Percentiles rank a stretch among this genome's conserved stretches.
Conservation (phyloP, 2,329 filamentous ascomycete genomes). For the Ascochyta fabae region DNA sequence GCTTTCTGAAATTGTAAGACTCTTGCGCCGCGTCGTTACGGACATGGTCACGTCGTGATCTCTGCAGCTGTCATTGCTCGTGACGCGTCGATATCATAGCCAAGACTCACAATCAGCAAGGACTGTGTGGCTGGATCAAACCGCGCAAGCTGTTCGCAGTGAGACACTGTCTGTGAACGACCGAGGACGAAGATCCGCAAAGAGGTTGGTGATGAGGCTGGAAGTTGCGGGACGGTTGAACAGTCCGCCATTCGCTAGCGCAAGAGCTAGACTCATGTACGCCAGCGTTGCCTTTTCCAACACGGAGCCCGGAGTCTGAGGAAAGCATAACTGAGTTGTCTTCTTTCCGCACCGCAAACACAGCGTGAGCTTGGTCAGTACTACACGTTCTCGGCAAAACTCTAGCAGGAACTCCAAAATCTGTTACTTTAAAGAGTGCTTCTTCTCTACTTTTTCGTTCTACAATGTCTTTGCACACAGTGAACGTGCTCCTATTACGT, state of each 20-base stretch:
- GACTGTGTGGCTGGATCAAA: neutral
- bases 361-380: no score
- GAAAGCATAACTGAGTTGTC: neutral
- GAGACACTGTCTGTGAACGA: neutral
- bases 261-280: neutral
- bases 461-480: no score
- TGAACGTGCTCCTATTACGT: no score
- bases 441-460: no score
- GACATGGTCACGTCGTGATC: neutral
- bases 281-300: neutral
- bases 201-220: conserved; percentile 3
- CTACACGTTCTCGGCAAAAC: no score
- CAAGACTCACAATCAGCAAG: neutral
- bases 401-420: no score
- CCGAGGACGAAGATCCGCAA: neutral
- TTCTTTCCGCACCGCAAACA: neutral
- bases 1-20: neutral
- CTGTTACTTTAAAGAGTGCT: no score
- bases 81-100: neutral
- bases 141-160: neutral
- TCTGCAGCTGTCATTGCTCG: neutral
- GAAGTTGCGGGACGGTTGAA: neutral
- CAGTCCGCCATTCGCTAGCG: conserved; percentile 10
- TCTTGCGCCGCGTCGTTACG: no score
- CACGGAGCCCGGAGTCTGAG: neutral